Evolutionary conservation across 1,139 yeast species (phyloP).

Genomic region (Candida mesenterica): DNA sequence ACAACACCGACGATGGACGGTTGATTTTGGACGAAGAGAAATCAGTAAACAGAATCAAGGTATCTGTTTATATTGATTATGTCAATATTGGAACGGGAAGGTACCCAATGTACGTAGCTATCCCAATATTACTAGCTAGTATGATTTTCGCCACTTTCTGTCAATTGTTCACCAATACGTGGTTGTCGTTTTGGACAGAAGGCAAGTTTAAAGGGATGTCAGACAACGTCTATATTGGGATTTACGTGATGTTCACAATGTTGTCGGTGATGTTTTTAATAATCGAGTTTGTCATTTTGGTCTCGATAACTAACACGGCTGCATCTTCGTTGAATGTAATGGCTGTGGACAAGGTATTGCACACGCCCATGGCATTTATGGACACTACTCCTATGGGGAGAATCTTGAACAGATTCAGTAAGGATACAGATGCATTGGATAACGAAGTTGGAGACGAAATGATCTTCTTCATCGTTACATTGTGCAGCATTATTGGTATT

Average conservation of each 20-base stretch:
- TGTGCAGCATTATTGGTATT: constrained; percentile 60
- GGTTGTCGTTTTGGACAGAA: constrained; percentile 85
- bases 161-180: constrained; percentile 66
- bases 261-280: constrained; percentile 37
- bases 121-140: constrained; percentile 19
- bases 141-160: constrained; percentile 53
- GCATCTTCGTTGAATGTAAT: constrained; percentile 32
- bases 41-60: constrained; percentile 18
- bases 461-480: constrained; percentile 49
- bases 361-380: constrained; percentile 57
- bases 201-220: constrained; percentile 47
- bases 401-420: constrained; percentile 66
- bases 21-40: constrained; percentile 25
- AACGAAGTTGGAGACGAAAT: constrained; percentile 65
- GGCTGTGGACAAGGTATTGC: constrained; percentile 42
- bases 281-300: constrained; percentile 45
- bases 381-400: constrained; percentile 70
- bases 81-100: constrained; percentile 15
- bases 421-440: constrained; percentile 82
- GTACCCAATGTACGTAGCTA: constrained; percentile 15
- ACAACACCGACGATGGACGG: constrained; percentile 30
- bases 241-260: constrained; percentile 58
- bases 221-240: constrained; percentile 66
- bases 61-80: constrained; percentile 16
- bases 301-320: constrained; percentile 51